A percentile compares a stretch with the other conserved stretches of the same genome.
Evolutionary conservation across 2,329 filamentous ascomycete genomes (phyloP).

Genomic region (Claviceps sp.): DNA sequence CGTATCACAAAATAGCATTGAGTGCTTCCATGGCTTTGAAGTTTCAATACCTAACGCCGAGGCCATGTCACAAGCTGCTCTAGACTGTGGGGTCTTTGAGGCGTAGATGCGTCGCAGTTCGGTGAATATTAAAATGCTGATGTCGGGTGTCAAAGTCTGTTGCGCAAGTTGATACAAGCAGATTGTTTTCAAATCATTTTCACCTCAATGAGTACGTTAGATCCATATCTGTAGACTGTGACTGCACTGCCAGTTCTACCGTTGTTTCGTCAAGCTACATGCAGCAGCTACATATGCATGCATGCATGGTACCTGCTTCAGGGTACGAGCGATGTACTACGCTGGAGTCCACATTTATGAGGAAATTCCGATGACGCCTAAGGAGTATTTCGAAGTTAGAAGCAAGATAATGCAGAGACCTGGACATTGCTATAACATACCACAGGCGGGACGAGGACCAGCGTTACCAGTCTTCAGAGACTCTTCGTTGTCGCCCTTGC

Average conservation of each 20-base stretch:
- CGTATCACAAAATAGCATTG: neutral
- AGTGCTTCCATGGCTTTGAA: too few species aligned
- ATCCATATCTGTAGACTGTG: too few species aligned
- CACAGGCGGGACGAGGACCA: conserved; percentile 84
- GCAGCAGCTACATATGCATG: neutral
- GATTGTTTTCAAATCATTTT: neutral
- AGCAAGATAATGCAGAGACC: neutral
- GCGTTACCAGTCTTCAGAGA: conserved; percentile 98
- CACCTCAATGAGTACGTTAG: too few species aligned
- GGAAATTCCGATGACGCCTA: conserved; percentile 82
- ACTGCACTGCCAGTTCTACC: neutral
- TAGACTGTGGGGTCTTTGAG: neutral
- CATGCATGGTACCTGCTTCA: neutral
- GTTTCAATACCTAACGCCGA: neutral
- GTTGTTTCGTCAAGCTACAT: neutral
- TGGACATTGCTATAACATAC: conserved; percentile 35
- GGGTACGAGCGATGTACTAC: neutral
- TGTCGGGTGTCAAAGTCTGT: too few species aligned
- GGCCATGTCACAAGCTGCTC: neutral
- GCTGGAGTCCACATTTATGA: conserved; percentile 34
- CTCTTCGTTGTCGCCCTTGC: conserved; percentile 82
- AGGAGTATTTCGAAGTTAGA: conserved; percentile 7
- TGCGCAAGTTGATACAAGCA: neutral
- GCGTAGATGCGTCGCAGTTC: neutral
- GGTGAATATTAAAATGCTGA: neutral